Conservation (phyloP, 2,329 filamentous ascomycete species). For the Chaetomium strumarium region DNA sequence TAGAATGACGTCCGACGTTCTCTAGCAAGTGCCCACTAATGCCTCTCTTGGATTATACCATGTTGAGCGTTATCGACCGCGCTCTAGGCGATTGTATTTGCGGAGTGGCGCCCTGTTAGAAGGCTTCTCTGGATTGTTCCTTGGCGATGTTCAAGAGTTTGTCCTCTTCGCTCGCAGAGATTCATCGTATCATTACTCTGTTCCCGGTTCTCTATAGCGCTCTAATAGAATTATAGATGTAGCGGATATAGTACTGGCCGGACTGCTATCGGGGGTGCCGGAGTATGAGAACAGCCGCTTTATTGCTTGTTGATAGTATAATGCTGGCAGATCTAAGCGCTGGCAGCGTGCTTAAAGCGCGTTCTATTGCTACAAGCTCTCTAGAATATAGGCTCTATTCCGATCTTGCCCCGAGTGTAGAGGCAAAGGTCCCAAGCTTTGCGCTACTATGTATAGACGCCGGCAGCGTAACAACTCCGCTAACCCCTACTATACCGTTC, state of each 20-base stretch:
- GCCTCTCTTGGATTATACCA: constrained; percentile 5
- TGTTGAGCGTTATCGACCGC: constrained; percentile 8
- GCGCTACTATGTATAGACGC: not conserved
- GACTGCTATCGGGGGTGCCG: not conserved
- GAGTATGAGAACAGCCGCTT: constrained; percentile 3
- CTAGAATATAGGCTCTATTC: not conserved
- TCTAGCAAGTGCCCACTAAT: constrained; percentile 1
- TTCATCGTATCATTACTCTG: not conserved
- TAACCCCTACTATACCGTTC: not conserved
- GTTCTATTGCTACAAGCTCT: not conserved
- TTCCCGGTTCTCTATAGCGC: not conserved
- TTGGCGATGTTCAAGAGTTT: not conserved
- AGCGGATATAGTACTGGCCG: not conserved
- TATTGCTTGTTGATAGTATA: not conserved
- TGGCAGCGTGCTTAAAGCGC: not conserved
- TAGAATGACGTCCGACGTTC: constrained; percentile 8
- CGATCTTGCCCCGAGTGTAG: not conserved
- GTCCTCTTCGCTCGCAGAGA: not conserved
- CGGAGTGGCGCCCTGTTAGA: not conserved
- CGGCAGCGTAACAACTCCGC: not conserved
- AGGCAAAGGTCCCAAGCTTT: not conserved
- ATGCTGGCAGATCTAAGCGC: not conserved
- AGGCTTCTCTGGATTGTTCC: not conserved
- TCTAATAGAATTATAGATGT: not conserved
- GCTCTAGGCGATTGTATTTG: not conserved